phyloP scores from a whole-genome alignment of 192 early-diverging fungal species.

The Globomyces pollinis-pini region DNA sequence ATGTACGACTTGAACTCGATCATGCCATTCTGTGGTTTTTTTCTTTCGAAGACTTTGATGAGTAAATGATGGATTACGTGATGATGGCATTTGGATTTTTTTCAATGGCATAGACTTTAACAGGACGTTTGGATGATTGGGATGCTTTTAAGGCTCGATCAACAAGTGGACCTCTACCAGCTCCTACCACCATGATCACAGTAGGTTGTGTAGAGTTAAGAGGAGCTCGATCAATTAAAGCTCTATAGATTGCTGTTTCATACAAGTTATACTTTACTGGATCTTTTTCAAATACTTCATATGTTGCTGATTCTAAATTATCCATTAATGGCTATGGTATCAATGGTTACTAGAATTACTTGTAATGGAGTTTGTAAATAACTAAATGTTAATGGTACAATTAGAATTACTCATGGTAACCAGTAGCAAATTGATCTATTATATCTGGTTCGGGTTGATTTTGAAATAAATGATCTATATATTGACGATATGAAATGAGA shows the following conservation, averaged over 20 bases:
- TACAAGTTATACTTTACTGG: slow-evolving; percentile 90
- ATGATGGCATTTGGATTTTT: slow-evolving; percentile 96
- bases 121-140: slow-evolving; percentile 41
- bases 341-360: too few relatives aligned
- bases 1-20: slow-evolving; percentile 72
- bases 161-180: slow-evolving; percentile 92
- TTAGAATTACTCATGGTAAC: slow-evolving; percentile 87
- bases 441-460: slow-evolving; percentile 49
- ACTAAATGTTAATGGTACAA: slow-evolving; percentile 46
- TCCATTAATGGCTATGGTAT: slow-evolving; percentile 92
- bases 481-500: slow-evolving; percentile 55
- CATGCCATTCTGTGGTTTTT: slow-evolving; percentile 69
- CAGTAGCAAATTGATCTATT: slow-evolving; percentile 68
- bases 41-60: slow-evolving; percentile 57
- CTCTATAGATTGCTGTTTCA: slow-evolving; percentile 51
- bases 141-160: slow-evolving; percentile 77
- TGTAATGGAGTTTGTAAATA: slow-evolving; percentile 52
- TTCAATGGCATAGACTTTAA: slow-evolving; percentile 81
- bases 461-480: slow-evolving; percentile 67
- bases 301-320: slow-evolving; percentile 86
- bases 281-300: slow-evolving; percentile 95
- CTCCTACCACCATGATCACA: slow-evolving; percentile 88
- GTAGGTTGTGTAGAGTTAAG: slow-evolving; percentile 23
- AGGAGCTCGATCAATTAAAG: slow-evolving; percentile 28
- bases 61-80: slow-evolving; percentile 30